Base-by-base conservation (phyloP, 73 alveolate species). In the Paramecium biaurelia region DNA sequence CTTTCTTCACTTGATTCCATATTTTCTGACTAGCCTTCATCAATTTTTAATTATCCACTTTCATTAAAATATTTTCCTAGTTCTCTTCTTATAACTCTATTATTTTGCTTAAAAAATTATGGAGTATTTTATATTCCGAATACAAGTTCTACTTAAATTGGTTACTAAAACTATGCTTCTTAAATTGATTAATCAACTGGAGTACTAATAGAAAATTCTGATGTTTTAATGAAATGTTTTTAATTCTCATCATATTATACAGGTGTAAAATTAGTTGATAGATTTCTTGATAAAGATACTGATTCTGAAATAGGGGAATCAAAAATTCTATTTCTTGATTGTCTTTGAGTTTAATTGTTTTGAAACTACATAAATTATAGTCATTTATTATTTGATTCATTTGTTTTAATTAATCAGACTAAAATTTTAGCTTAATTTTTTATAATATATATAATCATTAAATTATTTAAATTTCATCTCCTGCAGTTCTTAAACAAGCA, bases 401-500 rank as follows among this genome's bases (percentile, higher is more conserved):
- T 58, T 58, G 76, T 47, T 47, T 12, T 14, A 47, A 53, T 6
- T 14, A 63, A 15, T 63, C 26, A 2, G 37, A 58, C 76, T 58
- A 58, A 58, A 58, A 24, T 24, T 24, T 57, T 58, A 58, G 76
- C 42, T 58, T 63, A 63, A 26, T 23, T 26, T 8, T 26, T 12
- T 63, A 63, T 2, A 32, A 32, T 2, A 30, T 63, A 30, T 12
- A 63, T 12, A 58, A 26, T 72, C 86, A 72, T 72, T 35, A 28
- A 72, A 35, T 32, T 14, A 72, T 35, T 72, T 72, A 8, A 72
- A 72, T 35, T 20, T 72, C 56, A 79, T 79, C 90, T 23, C 90
- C 90, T 12, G 76, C 41, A 37, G 74, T 34, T 79, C 90, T 79
- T 79, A 79, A 23, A 43, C 90, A 79, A 79, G 72, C 90, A 47